phyloP scores from a whole-genome alignment of 805 yeast genomes.

The Candida ulmi region DNA sequence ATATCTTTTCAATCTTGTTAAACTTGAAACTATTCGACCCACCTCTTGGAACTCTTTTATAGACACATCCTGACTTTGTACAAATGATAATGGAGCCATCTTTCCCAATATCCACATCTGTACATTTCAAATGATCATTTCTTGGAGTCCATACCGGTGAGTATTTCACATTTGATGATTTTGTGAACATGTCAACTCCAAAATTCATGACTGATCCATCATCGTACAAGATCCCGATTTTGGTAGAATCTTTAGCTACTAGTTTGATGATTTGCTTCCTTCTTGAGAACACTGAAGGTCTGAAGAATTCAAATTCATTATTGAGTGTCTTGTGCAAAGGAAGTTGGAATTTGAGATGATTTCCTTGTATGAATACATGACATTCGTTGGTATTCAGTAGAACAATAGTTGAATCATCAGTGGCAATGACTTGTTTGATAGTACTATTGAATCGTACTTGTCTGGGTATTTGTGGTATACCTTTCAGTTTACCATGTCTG shows the following conservation, averaged over 20 bases:
- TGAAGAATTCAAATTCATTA: conserved; percentile 46
- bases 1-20: conserved; percentile 45
- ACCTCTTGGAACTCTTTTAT: conserved; percentile 21
- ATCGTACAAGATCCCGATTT: conserved; percentile 45
- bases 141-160: conserved; percentile 57
- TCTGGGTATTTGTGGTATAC: conserved; percentile 36
- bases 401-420: conserved; percentile 67
- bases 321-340: conserved; percentile 26
- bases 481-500: conserved; percentile 27
- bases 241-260: conserved; percentile 33
- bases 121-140: conserved; percentile 48
- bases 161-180: conserved; percentile 38
- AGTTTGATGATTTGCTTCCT: conserved; percentile 29
- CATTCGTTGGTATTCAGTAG: conserved; percentile 53
- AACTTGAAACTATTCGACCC: conserved; percentile 40
- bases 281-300: conserved; percentile 44
- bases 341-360: conserved; percentile 46
- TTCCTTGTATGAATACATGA: conserved; percentile 53
- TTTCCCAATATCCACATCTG: conserved; percentile 60
- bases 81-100: conserved; percentile 69
- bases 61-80: conserved; percentile 66
- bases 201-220: conserved; percentile 46
- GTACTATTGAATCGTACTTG: conserved; percentile 29
- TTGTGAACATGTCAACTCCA: conserved; percentile 21
- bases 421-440: conserved; percentile 53